Percentiles rank a stretch among this genome's conserved stretches.
Evolutionary conservation across 2,329 filamentous ascomycete genomes (phyloP).

Genomic region (Aspergillus costaricaensis): DNA sequence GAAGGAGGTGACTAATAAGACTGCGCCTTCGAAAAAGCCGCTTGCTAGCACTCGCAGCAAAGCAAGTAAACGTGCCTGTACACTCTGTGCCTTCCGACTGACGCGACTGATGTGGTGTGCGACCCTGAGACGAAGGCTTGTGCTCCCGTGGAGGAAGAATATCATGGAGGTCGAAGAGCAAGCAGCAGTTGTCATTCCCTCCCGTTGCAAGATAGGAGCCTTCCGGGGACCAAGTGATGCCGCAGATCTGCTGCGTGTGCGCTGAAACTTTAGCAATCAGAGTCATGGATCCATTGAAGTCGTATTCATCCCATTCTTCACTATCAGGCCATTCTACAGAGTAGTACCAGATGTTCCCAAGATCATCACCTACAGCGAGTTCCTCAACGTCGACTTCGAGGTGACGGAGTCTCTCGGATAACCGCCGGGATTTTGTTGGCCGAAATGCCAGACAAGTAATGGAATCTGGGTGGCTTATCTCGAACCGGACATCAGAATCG

Average conservation of each 20-base stretch:
- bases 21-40: constrained; percentile 27
- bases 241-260: constrained; percentile 89
- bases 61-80: constrained; percentile 25
- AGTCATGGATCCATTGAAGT: constrained; percentile 76
- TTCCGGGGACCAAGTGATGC: constrained; percentile 80
- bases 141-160: constrained; percentile 43
- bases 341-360: constrained; percentile 83
- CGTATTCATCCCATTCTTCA: constrained; percentile 63
- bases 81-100: constrained; percentile 16
- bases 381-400: constrained; percentile 71
- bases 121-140: constrained; percentile 13
- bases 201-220: constrained; percentile 80
- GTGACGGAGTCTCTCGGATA: constrained; percentile 51
- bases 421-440: constrained; percentile 58
- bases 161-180: constrained; percentile 71
- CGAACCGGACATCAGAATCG: constrained; percentile 67
- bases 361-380: constrained; percentile 81
- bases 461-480: constrained; percentile 69
- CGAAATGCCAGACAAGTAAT: constrained; percentile 83
- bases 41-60: constrained; percentile 21
- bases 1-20: constrained; percentile 28
- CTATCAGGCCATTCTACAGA: constrained; percentile 75
- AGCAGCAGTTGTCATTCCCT: constrained; percentile 88
- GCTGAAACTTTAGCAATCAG: constrained; percentile 74
- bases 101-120: constrained; percentile 12